Base-by-base conservation (phyloP, 768 basidiomycete genomes). In the Trametes coccinea region DNA sequence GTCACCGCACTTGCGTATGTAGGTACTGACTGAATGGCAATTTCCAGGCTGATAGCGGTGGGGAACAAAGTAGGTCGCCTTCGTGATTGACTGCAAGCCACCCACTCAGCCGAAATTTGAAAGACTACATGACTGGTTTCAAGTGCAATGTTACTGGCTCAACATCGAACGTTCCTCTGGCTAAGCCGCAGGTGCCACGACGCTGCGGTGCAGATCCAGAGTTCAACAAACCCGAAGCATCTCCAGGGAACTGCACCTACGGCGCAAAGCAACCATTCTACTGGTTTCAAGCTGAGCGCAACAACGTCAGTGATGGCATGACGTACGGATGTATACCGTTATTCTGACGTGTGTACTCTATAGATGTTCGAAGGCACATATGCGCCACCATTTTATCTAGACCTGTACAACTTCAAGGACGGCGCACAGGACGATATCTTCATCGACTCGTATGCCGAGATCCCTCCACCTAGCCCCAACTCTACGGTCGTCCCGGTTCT, bases 391-490 rank as follows among this genome's bases (percentile, higher is more conserved):
- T 80, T 81, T 59, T 92, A 92, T 73, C 84, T 80, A 66, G 81
- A 83, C 60, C 73, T 84, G 16, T 92, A 89, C 78, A 86, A 87
- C 67, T 92, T 89, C 72, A 62, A 66, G n/a, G 85, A 92, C 67
- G 90, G 91, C 7, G 76, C 89, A 0, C 91, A 93, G 70, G 70
- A 81, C 60, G 88, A 91, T 70, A 90, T 91, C 62, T 90, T 92
- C 71, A 74, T 78, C 53, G 80, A 84, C 69, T 86, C 80, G 3
- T 86, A 87, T 66, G 65, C 67, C 4, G 46, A 40, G 16, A 60
- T 57, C 56, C 49, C 75, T 0, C 44, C 64, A 5, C 72, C 72
- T 2, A 66, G 67, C 43, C 61, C 69, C 4, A 70, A 71, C 55
- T 61, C 60, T 44, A 73, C 70, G 2, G 60, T 66, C 16, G 63